These are phyloP conservation scores for Elsinoe necatrix DNA, from an alignment of 2,329 filamentous ascomycete genomes.

Conservation along the genomic window DNA sequence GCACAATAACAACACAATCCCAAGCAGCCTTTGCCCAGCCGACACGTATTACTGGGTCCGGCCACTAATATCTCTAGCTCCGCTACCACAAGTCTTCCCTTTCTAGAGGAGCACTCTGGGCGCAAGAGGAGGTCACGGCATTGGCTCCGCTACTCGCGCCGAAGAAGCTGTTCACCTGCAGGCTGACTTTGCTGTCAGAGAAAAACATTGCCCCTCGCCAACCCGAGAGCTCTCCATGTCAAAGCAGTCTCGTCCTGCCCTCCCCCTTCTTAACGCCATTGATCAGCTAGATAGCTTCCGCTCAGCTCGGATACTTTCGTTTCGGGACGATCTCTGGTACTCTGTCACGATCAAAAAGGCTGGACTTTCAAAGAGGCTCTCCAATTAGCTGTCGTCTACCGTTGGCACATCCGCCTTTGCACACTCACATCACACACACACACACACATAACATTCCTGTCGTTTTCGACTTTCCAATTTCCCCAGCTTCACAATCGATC, in stretches of 20 bases:
- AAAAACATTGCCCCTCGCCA: conserved; percentile 10
- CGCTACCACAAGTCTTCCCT: not conserved
- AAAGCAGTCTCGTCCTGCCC: not conserved
- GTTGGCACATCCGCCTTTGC: not conserved
- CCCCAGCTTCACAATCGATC: conserved; percentile 2
- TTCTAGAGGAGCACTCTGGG: not conserved
- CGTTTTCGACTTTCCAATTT: not conserved
- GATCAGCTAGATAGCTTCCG: not conserved
- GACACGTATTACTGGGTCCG: conserved; percentile 2
- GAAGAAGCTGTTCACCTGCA: not conserved
- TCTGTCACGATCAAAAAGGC: conserved; percentile 7
- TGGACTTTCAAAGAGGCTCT: not conserved
- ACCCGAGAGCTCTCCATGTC: not conserved
- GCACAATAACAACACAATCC: not conserved
- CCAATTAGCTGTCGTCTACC: conserved; percentile 6
- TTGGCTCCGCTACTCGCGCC: not conserved
- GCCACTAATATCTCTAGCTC: conserved; percentile 4
- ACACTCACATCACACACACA: not conserved
- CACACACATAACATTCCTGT: conserved; percentile 4
- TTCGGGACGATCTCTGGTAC: not conserved
- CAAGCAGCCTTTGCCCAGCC: not conserved
- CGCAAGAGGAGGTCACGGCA: not conserved
- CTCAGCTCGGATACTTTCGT: not conserved
- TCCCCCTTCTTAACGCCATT: conserved; percentile 2
- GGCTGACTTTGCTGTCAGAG: not conserved